These are phyloP conservation scores for Coprinellus micaceus DNA, from an alignment of 768 basidiomycete genomes.

Conservation along the genomic window DNA sequence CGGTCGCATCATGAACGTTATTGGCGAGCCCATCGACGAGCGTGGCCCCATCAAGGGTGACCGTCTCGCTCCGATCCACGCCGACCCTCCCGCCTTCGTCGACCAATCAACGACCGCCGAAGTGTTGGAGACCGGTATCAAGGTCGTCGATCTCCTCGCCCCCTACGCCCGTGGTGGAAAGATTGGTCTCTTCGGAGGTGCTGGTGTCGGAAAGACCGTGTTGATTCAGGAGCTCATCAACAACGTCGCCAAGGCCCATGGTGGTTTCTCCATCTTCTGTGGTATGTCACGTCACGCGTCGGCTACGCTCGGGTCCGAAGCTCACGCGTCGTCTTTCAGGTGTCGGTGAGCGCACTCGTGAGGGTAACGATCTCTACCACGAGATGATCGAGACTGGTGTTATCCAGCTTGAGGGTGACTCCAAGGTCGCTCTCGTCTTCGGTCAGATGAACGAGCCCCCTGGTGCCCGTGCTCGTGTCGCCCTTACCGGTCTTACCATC, in stretches of 20 bases:
- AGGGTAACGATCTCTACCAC: conserved; percentile 99
- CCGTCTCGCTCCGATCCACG: conserved; percentile 90
- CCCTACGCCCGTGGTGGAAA: conserved; percentile 99
- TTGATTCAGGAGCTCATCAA: conserved; percentile 99
- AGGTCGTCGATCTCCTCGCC: conserved; percentile 99
- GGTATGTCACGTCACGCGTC: conserved; percentile 45
- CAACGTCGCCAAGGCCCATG: conserved; percentile 99
- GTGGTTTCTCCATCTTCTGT: conserved; percentile 99
- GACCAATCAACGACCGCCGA: conserved; percentile 99
- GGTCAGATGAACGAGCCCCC: conserved; percentile 99
- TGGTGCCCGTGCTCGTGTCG: conserved; percentile 99
- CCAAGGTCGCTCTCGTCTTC: conserved; percentile 99
- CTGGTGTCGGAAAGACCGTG: conserved; percentile 99
- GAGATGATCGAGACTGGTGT: conserved; percentile 99
- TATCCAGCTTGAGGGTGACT: conserved; percentile 99
- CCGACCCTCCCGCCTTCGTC: conserved; percentile 94
- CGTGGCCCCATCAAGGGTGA: conserved; percentile 98
- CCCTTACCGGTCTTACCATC: conserved; percentile 97
- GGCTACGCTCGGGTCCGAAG: neutral
- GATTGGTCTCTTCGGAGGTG: conserved; percentile 99
- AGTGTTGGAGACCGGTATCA: conserved; percentile 99
- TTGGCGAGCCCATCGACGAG: conserved; percentile 99
- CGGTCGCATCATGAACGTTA: conserved; percentile 99
- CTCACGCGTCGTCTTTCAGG: conserved; percentile 45
- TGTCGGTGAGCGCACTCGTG: conserved; percentile 99